Percentiles rank a stretch among this genome's conserved stretches.
Conservation (phyloP, 345 rosid genomes). For the Trapa incisa region DNA sequence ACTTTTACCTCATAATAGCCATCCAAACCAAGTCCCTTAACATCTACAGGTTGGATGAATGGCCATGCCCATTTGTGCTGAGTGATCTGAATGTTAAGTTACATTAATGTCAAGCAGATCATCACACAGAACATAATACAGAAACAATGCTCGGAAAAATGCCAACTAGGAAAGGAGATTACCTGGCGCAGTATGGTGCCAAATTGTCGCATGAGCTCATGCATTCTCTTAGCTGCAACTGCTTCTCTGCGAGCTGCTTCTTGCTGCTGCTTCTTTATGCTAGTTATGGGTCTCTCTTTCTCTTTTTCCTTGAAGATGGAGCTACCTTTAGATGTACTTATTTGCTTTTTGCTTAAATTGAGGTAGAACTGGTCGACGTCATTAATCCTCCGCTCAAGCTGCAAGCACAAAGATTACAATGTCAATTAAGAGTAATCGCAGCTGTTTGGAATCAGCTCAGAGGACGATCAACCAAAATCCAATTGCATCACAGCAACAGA, state of each 20-base stretch:
- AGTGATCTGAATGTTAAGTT: slow-evolving; percentile 39
- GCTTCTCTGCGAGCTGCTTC: slow-evolving; percentile 60
- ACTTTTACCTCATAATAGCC: slow-evolving; percentile 65
- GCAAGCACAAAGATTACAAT: slow-evolving; percentile 7
- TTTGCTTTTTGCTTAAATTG: slow-evolving; percentile 24
- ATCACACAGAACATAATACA: neutral
- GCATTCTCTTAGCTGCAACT: slow-evolving; percentile 84
- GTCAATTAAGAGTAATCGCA: neutral
- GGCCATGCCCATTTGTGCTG: slow-evolving; percentile 90
- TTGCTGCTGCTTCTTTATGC: slow-evolving; percentile 57
- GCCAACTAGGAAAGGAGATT: neutral
- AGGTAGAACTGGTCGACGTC: slow-evolving; percentile 55
- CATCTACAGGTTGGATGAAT: slow-evolving; percentile 86
- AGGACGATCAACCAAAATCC: no score
- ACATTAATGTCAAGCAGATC: neutral
- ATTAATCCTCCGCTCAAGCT: slow-evolving; percentile 66
- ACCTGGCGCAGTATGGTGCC: slow-evolving; percentile 59
- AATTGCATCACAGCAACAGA: neutral
- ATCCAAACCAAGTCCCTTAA: slow-evolving; percentile 65
- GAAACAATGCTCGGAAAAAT: neutral
- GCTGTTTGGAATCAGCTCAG: neutral
- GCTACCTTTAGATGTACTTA: slow-evolving; percentile 33
- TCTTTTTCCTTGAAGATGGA: slow-evolving; percentile 37
- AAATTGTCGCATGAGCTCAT: slow-evolving; percentile 79
- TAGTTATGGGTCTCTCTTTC: slow-evolving; percentile 38